Evolutionary conservation across 202 grass and related monocot genomes (phyloP).

Genomic region (Alloteropsis angusta): DNA sequence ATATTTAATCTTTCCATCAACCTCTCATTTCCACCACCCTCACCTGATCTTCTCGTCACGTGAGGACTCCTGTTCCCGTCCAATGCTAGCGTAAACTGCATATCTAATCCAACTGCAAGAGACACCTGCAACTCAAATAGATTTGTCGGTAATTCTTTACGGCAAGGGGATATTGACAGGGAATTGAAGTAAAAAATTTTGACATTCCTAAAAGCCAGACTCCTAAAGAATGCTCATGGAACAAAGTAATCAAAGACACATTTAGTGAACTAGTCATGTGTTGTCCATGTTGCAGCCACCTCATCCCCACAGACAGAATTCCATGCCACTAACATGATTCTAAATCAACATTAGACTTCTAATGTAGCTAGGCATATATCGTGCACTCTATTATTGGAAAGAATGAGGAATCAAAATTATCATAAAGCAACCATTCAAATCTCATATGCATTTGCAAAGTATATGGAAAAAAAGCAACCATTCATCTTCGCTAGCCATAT

Average conservation of each 20-base stretch:
- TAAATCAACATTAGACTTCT: background rate
- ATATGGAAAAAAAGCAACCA: too few species aligned
- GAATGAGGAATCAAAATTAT: background rate
- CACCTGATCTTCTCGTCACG: slow-evolving; percentile 1
- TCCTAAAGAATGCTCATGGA: background rate
- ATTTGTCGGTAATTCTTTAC: background rate
- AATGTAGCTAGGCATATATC: background rate
- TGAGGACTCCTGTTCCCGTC: slow-evolving; percentile 11
- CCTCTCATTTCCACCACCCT: slow-evolving; percentile 10
- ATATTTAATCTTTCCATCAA: slow-evolving; percentile 29
- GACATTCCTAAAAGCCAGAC: background rate
- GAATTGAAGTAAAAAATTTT: background rate
- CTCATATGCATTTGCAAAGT: background rate
- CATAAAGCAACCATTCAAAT: background rate
- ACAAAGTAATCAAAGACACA: background rate
- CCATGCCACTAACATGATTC: background rate
- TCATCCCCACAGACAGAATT: background rate
- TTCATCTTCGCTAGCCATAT: background rate
- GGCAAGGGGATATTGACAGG: background rate
- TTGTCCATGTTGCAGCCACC: too few species aligned
- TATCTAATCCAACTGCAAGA: background rate
- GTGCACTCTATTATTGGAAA: background rate
- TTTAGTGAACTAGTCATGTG: too few species aligned
- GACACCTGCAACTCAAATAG: background rate
- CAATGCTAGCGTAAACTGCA: slow-evolving; percentile 27